Conservation (phyloP, 495 filamentous ascomycete genomes). For the Penicillium manginii region DNA sequence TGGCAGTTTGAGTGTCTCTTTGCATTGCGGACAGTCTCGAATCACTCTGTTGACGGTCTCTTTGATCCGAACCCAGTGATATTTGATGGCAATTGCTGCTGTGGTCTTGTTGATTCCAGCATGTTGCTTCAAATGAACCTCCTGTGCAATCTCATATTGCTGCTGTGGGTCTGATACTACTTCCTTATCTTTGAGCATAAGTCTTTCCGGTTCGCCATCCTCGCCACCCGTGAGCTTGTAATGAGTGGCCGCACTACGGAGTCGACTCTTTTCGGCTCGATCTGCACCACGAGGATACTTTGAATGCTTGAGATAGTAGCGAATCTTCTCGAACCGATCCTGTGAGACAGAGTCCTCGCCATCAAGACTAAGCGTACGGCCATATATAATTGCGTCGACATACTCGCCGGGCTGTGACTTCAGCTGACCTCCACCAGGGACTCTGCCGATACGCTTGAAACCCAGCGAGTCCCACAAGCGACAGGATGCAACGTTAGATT, state of each 20-base stretch:
- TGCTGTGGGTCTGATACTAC: conserved; percentile 89
- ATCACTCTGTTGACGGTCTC: conserved; percentile 96
- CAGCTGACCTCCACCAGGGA: conserved; percentile 86
- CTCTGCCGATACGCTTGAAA: conserved; percentile 93
- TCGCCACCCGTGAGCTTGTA: conserved; percentile 72
- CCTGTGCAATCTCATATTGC: conserved; percentile 87
- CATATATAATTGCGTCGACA: conserved; percentile 96
- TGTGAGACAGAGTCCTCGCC: conserved; percentile 90
- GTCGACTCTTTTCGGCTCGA: conserved; percentile 91
- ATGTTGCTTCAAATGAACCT: conserved; percentile 76
- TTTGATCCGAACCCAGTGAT: conserved; percentile 99
- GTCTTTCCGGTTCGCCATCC: conserved; percentile 63
- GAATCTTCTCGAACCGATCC: conserved; percentile 98
- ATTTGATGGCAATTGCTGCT: conserved; percentile 88
- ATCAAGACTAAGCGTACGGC: conserved; percentile 76
- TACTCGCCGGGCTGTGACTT: conserved; percentile 77
- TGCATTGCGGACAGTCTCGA: conserved; percentile 88
- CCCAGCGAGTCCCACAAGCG: conserved; percentile 98
- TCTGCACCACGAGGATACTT: conserved; percentile 94
- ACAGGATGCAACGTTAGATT: conserved; percentile 93
- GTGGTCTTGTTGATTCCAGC: conserved; percentile 99
- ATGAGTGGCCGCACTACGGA: conserved; percentile 91
- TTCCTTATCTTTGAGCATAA: conserved; percentile 98
- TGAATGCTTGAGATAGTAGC: conserved; percentile 92
- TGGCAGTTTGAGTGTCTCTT: conserved; percentile 70